Base-by-base conservation (phyloP, 2,329 filamentous ascomycete species). In the Penicillium sp. region DNA sequence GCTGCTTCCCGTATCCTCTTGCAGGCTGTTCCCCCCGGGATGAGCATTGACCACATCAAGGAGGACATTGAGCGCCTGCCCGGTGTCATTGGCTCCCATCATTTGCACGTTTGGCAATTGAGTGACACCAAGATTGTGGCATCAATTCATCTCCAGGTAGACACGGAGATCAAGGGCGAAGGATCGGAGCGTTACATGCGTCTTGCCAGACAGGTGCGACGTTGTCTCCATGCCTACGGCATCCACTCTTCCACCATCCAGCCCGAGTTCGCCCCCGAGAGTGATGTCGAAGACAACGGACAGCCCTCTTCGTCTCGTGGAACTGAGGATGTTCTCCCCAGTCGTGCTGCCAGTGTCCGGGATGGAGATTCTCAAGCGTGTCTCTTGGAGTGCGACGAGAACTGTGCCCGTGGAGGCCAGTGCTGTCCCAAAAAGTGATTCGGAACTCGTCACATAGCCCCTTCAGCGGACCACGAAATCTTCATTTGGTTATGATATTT, bases 161-260 rank as follows among this genome's bases (percentile, higher is more conserved):
- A 87, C 44, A 96, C 96, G 71, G 90, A 92, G 63, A 92, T 96
- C 72, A 88, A 92, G 69, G 90, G 89, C 46, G 86, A 92, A 63
- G 88, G 88, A 40, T 85, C 83, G 0, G 82, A 83, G 51, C 86
- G 88, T 67, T 99, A 97, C 77, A 99, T 99, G 93, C 83, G 87
- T 60, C 83, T 99, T 38, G 91, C 93, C 18, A 86, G 86, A 55
- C 86, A 89, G 53, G 90, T 95, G 16, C 84, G 92, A 45, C 87
- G 87, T 67, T 99, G 94, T 67, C 85, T 99, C 3, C 94, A 99
- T 73, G 92, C 86, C 34, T 97, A 96, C 66, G 93, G 94, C 52
- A 97, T 99, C 61, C 94, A 99, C 78, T 95, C 90, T 36, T 93
- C 92, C 34, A 99, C 94, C 11, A 97, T 99, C 64, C 94, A 99